phyloP scores from a whole-genome alignment of 2,329 filamentous ascomycete genomes.

The Claviceps sp. region DNA sequence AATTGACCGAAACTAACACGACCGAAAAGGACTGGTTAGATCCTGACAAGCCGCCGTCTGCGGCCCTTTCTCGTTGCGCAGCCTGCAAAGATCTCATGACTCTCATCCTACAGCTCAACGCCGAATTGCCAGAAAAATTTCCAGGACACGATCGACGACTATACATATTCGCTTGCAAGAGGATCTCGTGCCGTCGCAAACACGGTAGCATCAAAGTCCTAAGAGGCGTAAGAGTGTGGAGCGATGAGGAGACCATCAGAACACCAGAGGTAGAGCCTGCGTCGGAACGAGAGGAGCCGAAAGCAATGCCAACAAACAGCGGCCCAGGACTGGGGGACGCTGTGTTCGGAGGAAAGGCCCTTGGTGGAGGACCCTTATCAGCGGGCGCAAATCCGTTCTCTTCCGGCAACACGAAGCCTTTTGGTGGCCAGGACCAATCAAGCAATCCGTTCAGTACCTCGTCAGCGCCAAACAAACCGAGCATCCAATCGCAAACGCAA shows the following conservation, averaged over 20 bases:
- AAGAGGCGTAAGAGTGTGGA: slow-evolving; percentile 49
- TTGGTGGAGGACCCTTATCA: slow-evolving; percentile 18
- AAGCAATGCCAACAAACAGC: slow-evolving; percentile 17
- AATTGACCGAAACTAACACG: slow-evolving; percentile 3
- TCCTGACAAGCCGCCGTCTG: slow-evolving; percentile 54
- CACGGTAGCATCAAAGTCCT: slow-evolving; percentile 68
- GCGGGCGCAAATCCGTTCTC: slow-evolving; percentile 46
- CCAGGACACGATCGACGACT: slow-evolving; percentile 76
- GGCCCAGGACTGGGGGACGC: slow-evolving; percentile 46
- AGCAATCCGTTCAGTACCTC: slow-evolving; percentile 19
- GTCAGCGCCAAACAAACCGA: slow-evolving; percentile 16
- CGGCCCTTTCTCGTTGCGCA: slow-evolving; percentile 69
- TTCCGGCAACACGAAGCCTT: slow-evolving; percentile 32
- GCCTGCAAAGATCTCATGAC: slow-evolving; percentile 74
- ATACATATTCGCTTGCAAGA: slow-evolving; percentile 73
- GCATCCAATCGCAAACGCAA: slow-evolving; percentile 19
- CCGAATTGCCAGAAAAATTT: slow-evolving; percentile 74
- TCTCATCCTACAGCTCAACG: slow-evolving; percentile 81
- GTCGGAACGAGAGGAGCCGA: slow-evolving; percentile 18
- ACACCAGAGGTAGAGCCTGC: slow-evolving; percentile 20
- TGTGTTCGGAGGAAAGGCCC: slow-evolving; percentile 52
- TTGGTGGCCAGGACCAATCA: slow-evolving; percentile 17
- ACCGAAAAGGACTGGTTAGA: slow-evolving; percentile 66
- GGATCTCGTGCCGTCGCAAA: slow-evolving; percentile 67
- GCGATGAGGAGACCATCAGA: slow-evolving; percentile 21